These are phyloP conservation scores for Chaetomium sp. DNA, from an alignment of 2,329 filamentous ascomycete species.

Conservation along the genomic window DNA sequence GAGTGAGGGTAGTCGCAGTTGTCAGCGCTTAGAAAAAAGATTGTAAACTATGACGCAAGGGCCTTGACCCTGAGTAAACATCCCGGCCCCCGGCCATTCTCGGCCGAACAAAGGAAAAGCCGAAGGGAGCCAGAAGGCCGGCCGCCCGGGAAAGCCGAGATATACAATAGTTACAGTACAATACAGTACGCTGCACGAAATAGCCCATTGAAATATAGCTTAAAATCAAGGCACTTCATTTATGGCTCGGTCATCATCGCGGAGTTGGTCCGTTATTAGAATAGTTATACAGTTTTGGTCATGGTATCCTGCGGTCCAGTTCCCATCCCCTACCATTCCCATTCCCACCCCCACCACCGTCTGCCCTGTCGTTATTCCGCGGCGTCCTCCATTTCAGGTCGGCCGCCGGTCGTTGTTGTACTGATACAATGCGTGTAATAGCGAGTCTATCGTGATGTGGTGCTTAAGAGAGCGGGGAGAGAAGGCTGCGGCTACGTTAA, in stretches of 20 bases:
- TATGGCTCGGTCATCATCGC: conserved; percentile 8
- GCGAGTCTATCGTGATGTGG: conserved; percentile 21
- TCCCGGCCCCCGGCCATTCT: conserved; percentile 3
- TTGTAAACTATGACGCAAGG: conserved; percentile 28
- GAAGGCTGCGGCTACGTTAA: conserved; percentile 48
- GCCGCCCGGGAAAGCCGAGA: background rate
- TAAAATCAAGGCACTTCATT: background rate
- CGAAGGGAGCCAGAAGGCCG: background rate
- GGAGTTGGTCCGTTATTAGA: conserved; percentile 31
- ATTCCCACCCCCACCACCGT: background rate
- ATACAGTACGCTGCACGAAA: no score
- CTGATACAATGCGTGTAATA: conserved; percentile 21
- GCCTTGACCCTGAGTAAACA: conserved; percentile 10
- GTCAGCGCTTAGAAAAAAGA: background rate
- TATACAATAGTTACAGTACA: no score
- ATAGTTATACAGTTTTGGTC: conserved; percentile 30
- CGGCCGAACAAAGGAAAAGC: conserved; percentile 24
- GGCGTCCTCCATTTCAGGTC: background rate
- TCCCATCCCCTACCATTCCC: background rate
- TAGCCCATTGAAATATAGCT: background rate
- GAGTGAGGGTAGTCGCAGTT: background rate
- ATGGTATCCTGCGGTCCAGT: conserved; percentile 21
- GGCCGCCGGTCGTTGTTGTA: conserved; percentile 16
- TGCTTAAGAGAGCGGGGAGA: conserved; percentile 64
- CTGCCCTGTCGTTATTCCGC: conserved; percentile 9